A percentile compares a stretch with the other conserved stretches of the same genome.
Evolutionary conservation across 2,329 filamentous ascomycete species (phyloP).

Genomic region (Chrysoporthe austroafricana): DNA sequence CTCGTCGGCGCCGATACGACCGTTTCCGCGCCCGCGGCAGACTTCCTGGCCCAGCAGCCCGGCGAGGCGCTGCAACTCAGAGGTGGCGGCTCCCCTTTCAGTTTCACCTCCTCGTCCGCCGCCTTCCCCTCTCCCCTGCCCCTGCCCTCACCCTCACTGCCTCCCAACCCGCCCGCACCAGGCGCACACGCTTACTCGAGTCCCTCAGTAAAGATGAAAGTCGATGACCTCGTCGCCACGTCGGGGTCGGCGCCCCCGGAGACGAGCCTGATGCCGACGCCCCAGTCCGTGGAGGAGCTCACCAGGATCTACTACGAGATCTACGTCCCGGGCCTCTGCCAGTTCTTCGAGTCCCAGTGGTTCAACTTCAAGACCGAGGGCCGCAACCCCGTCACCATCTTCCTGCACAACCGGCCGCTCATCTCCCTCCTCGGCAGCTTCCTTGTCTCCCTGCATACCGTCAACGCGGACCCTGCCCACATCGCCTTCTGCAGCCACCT

Average conservation of each 20-base stretch:
- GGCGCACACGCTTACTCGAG: slow-evolving; percentile 46
- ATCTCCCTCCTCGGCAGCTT: slow-evolving; percentile 70
- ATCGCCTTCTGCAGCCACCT: slow-evolving; percentile 58
- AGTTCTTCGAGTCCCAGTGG: slow-evolving; percentile 83
- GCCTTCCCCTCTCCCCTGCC: slow-evolving; percentile 35
- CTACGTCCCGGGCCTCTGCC: slow-evolving; percentile 73
- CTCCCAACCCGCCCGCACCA: slow-evolving; percentile 33
- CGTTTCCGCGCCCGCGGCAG: slow-evolving; percentile 17
- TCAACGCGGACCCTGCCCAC: slow-evolving; percentile 54
- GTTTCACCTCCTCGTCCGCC: slow-evolving; percentile 35
- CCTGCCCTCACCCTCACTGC: slow-evolving; percentile 35
- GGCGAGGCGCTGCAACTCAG: slow-evolving; percentile 51
- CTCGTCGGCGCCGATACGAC: slow-evolving; percentile 1
- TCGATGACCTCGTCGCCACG: slow-evolving; percentile 71
- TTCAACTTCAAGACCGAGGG: slow-evolving; percentile 61
- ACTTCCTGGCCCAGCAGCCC: slow-evolving; percentile 30
- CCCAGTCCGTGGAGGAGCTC: slow-evolving; percentile 64
- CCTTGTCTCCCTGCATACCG: slow-evolving; percentile 56
- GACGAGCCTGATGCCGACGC: slow-evolving; percentile 53
- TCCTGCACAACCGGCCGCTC: slow-evolving; percentile 58
- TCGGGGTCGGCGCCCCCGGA: slow-evolving; percentile 64
- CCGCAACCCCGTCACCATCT: slow-evolving; percentile 46
- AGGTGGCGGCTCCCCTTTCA: slow-evolving; percentile 53
- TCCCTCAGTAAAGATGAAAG: slow-evolving; percentile 64
- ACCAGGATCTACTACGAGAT: slow-evolving; percentile 74